Conservation (phyloP, 2,329 filamentous ascomycete genomes). For the Dichotomopilus funicola region DNA sequence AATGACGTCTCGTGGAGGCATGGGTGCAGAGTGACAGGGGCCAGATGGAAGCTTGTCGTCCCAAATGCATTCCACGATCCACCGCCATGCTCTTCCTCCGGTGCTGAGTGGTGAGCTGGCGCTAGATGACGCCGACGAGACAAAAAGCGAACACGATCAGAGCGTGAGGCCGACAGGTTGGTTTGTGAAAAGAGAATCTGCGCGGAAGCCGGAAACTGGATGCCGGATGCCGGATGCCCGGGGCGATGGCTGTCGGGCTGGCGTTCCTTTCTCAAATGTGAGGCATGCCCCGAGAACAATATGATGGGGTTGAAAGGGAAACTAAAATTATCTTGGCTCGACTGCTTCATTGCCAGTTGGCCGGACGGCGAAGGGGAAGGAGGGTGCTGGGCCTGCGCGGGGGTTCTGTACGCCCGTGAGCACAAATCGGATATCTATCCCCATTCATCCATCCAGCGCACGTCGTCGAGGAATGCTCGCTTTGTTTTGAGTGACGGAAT, state of each 20-base stretch:
- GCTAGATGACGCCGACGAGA: too few relatives aligned
- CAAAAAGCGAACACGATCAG: too few relatives aligned
- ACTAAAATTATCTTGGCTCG: not conserved
- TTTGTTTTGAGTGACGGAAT: too few relatives aligned
- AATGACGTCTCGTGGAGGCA: not conserved
- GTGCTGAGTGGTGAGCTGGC: not conserved
- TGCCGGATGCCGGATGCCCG: not conserved
- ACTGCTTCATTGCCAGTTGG: constrained; percentile 3
- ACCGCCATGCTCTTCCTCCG: not conserved
- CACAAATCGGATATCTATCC: too few relatives aligned
- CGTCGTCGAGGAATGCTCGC: too few relatives aligned
- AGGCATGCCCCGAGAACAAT: not conserved
- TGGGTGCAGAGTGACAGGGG: not conserved
- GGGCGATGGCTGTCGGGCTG: not conserved
- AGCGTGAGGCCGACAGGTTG: too few relatives aligned
- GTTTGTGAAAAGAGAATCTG: not conserved
- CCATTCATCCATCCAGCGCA: too few relatives aligned
- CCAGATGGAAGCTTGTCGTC: not conserved
- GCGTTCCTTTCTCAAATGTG: not conserved
- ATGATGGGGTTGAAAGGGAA: not conserved
- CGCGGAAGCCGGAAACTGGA: not conserved
- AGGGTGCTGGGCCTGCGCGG: not conserved
- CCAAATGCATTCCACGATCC: not conserved
- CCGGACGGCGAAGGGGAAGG: not conserved
- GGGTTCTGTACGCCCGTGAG: not conserved